These are phyloP conservation scores for Phytophthora citrophthora DNA, from an alignment of 352 stramenopile genomes.

Conservation along the genomic window DNA sequence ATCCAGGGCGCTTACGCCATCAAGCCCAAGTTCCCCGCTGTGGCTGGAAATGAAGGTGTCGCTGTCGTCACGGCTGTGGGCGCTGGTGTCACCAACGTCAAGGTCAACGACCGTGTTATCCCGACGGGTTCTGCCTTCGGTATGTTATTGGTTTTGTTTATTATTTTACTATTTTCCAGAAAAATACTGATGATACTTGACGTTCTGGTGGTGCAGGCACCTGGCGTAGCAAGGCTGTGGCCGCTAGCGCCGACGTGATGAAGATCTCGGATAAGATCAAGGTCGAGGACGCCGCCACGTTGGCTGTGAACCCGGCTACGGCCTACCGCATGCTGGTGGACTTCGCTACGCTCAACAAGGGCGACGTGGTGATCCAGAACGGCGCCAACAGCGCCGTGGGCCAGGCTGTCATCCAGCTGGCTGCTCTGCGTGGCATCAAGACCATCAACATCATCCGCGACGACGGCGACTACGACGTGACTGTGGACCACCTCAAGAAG, in stretches of 20 bases:
- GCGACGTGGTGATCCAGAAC: slow-evolving; percentile 92
- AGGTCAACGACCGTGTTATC: slow-evolving; percentile 90
- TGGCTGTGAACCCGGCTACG: slow-evolving; percentile 86
- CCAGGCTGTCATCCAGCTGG: slow-evolving; percentile 89
- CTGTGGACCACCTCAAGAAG: slow-evolving; percentile 79
- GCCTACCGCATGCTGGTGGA: slow-evolving; percentile 88
- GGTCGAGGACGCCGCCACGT: slow-evolving; percentile 82
- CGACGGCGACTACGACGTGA: slow-evolving; percentile 80
- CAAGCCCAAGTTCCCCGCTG: slow-evolving; percentile 75
- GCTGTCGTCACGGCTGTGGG: slow-evolving; percentile 87
- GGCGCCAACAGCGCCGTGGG: slow-evolving; percentile 89
- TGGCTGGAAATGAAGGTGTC: slow-evolving; percentile 88
- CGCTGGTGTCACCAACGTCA: slow-evolving; percentile 76
- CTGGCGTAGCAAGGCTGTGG: slow-evolving; percentile 78
- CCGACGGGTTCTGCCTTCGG: slow-evolving; percentile 69
- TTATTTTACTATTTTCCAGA: not conserved
- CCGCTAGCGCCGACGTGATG: slow-evolving; percentile 65
- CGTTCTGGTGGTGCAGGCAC: slow-evolving; percentile 38
- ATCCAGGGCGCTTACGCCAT: slow-evolving; percentile 88
- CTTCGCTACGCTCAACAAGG: slow-evolving; percentile 76
- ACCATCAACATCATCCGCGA: slow-evolving; percentile 92
- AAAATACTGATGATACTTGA: slow-evolving; percentile 4
- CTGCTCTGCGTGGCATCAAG: slow-evolving; percentile 86
- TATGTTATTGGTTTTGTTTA: slow-evolving; percentile 7
- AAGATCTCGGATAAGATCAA: slow-evolving; percentile 87